Evolutionary conservation across 2,329 filamentous ascomycete genomes (phyloP), one percentile per base, ranked within the genome.

Genomic region (Penicillium hordei): DNA sequence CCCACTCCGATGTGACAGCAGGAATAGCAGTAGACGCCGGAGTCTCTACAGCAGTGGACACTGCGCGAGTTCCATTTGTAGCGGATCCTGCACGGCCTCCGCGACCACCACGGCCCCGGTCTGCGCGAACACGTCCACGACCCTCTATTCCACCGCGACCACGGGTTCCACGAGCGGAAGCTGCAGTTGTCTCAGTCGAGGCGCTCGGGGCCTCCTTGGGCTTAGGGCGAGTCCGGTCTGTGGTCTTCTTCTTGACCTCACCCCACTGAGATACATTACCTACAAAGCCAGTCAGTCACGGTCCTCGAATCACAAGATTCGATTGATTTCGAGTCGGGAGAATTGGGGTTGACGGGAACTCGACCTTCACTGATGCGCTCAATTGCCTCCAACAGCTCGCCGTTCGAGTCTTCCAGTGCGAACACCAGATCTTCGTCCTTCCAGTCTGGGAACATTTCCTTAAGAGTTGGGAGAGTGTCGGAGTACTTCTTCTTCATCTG

Each of bases 391-490:
- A 79, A 76, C 38, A 81, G 72, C 62, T 80, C 77, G 61, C 79
- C 79, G 59, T 80, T 74, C 46, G 78, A 78, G 81, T 99, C 94
- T 76, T 96, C 87, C 59, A 99, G 83, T 61, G 93, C 93, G 75
- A 94, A 94, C 64, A 97, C 86, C 63, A 97, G 86, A 76, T 97
- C 93, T 76, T 93, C 91, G 72, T 96, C 91, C 68, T 92, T 93
- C 94, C 93, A 97, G 77, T 92, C 89, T 59, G 91, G 87, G 81
- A 96, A 97, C 80, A 97, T 88, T 76, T 96, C 93, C 80, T 91
- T 92, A 75, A 99, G 87, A 70, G 88, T 86, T 61, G 82, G 82
- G 68, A 96, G 85, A 79, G 93, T 90, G 71, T 81, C 81, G 70
- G 89, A 85, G 74, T 96, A 94, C 76, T 90, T 87, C 82, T 91